Evolutionary conservation across 108 stramenopile genomes (phyloP), one percentile per base, ranked within the genome.

Genomic region (Stephanodiscus triporus): DNA sequence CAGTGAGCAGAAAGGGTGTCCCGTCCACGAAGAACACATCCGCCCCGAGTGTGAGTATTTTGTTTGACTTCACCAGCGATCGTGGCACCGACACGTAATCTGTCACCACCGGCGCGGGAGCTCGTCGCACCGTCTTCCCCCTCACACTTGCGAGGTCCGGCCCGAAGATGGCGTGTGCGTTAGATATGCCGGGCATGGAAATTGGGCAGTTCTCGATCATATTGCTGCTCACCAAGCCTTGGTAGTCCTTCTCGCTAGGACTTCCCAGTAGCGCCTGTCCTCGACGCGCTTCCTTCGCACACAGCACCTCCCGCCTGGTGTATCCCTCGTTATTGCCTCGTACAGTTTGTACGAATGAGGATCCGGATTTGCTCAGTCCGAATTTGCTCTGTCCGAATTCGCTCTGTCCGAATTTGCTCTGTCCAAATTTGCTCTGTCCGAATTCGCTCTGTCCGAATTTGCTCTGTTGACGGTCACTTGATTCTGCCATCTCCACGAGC

Each of bases 11-110:
- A 40, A 40, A 40, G 4, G 40, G 40, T 11, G 40, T 40, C 11
- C 40, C 32, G 32, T 34, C 5, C 32, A 34, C 32, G 5, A 34
- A 34, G 5, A 34, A 34, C 32, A 34, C 16, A 78, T 56, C 3
- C 85, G 66, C 36, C 80, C 76, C 17, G 59, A 57, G 36, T 22
- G 60, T 71, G 6, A 87, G 68, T 4, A 73, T 11, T 9, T 63
- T 40, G 23, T 82, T 56, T 13, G 38, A 3, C 19, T 45, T 38
- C 11, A 70, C 29, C n/a, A 74, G 38, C 10, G 51, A 58, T 40
- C 63, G 36, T n/a, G 82, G 82, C 7, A 78, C 75, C 7, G 32
- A 36, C 0, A 63, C 57, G 7, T 61, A 47, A 0, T 78, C 72
- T 22, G 36, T 49, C n/a, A 50, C 20, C 17, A 78, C 77, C 13